Base-by-base conservation (phyloP, 805 yeast genomes). In the Blastobotrys peoriensis region DNA sequence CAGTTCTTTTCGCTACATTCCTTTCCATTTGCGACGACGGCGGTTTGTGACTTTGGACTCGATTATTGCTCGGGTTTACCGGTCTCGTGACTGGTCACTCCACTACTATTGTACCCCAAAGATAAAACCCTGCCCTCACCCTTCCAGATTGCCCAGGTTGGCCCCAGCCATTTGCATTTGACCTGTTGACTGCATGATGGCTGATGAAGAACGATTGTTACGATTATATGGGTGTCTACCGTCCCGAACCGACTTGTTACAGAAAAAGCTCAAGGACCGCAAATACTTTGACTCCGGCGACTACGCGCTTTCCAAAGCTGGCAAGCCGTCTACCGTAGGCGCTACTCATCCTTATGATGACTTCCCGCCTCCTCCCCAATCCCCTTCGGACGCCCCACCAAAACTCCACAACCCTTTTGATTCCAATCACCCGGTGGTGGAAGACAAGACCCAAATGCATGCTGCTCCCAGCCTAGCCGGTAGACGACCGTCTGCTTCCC, bases 231-330 rank as follows among this genome's bases (percentile, higher is more conserved):
- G 97, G 25, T 83, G 81, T 58, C 67, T 88, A 43, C 97, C 97
- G 23, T 75, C 88, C 21, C 81, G 79, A 46, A 79, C 81, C 46
- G 95, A 87, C 51, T 70, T 88, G 15, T 70, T 88, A 41, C 74
- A 83, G 42, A 78, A 81, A 50, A 85, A 84, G 61, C 45, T 60
- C 25, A 86, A 86, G 64, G 96, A 89, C 51, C 78, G 95, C 56
- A 89, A 87, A 67, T 88, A 84, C 64, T 89, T 88, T 58, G 97
- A 88, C 60, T 83, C 94, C 50, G 96, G 96, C 5, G 97, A 88
- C 65, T 88, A 88, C 63, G 96, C 96, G 8, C 75, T 88, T 74
- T 84, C 61, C 44, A 56, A 65, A 34, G 68, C 69, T 17, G 69
- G 67, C 41, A 53, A 56, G 46, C 50, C 64, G 15, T 59, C 62